Base-by-base conservation (phyloP, 352 stramenopile genomes). In the Pythium angustatum region DNA sequence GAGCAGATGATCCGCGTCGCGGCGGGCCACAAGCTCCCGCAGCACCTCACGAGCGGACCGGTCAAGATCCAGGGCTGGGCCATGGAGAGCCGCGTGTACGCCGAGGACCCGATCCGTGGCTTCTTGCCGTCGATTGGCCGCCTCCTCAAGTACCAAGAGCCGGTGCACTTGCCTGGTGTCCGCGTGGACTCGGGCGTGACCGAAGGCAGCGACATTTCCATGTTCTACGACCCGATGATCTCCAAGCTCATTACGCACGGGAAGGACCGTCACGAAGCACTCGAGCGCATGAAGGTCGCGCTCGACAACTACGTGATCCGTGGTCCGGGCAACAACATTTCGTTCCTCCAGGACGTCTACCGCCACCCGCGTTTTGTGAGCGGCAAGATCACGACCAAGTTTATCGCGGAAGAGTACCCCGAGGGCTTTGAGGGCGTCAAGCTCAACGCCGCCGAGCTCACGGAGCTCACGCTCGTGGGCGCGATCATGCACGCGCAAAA, bases 301-400 rank as follows among this genome's bases (percentile, higher is more conserved):
- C 78, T 99, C 2, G 76, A 92, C 54, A 62, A 96, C 31, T 98
- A 98, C 76, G 87, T 97, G 68, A 91, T 93, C 55, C 91, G 96
- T 28, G 96, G 94, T n/a, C 74, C 98, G 45, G 86, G 91, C 5
- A 98, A 90, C 51, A 98, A 98, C 71, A 94, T 98, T 57, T 86
- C 97, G 65, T 98, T 98, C 68, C 81, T 98, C 28, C 84, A 92
- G 57, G 79, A 91, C 36, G 97, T 91, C 52, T 88, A 85, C 2
- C 59, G 84, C 36, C 93, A 98, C 72, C 68, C 82, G 27, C 77
- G 68, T n/a, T 77, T 93, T 70, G 71, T 84, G 24, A 82, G 69
- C 22, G 97, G 96, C 51, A 87, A 97, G 21, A 98, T 98, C 68
- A 97, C 95, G n/a, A 99, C 97, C 49, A 96, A 96, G 47, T 99